These are phyloP conservation scores for Yarrowia alimentaria DNA, from an alignment of 805 yeast genomes.

Conservation along the genomic window DNA sequence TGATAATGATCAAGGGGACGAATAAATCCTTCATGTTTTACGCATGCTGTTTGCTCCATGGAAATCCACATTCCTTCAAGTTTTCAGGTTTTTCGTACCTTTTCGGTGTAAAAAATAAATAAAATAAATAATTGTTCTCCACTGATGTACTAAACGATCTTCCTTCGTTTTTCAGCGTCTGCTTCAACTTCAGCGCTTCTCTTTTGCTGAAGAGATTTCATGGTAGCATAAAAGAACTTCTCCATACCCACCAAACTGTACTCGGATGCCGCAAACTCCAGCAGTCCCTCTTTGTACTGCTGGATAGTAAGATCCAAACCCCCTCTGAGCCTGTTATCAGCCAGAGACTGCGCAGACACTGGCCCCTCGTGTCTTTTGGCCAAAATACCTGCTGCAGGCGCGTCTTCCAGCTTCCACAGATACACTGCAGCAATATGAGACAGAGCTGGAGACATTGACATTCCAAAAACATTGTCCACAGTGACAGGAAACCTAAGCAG, in stretches of 20 bases:
- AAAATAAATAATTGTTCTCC: no score
- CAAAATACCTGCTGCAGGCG: constrained; percentile 5
- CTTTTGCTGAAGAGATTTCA: constrained; percentile 20
- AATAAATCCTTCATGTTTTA: no score
- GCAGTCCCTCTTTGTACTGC: constrained; percentile 5
- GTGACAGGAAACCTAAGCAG: neutral
- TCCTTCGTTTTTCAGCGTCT: no score
- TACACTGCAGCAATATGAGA: constrained; percentile 10
- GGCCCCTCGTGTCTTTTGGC: constrained; percentile 17
- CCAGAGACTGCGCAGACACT: constrained; percentile 6
- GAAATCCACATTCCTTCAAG: no score
- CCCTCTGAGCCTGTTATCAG: neutral
- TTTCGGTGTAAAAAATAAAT: no score
- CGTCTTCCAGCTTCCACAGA: constrained; percentile 8
- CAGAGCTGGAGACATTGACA: constrained; percentile 11
- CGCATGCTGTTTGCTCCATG: no score
- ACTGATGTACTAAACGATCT: no score
- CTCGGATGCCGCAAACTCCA: neutral
- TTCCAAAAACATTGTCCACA: constrained; percentile 2
- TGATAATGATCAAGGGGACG: no score
- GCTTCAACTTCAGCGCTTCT: neutral
- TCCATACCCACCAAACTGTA: neutral
- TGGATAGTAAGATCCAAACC: constrained; percentile 1
- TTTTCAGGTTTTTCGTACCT: no score
- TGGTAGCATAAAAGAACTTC: constrained; percentile 10